A percentile compares a stretch with the other conserved stretches of the same genome.
Conservation (phyloP, 2,329 filamentous ascomycete genomes). For the Whalleya microplaca region DNA sequence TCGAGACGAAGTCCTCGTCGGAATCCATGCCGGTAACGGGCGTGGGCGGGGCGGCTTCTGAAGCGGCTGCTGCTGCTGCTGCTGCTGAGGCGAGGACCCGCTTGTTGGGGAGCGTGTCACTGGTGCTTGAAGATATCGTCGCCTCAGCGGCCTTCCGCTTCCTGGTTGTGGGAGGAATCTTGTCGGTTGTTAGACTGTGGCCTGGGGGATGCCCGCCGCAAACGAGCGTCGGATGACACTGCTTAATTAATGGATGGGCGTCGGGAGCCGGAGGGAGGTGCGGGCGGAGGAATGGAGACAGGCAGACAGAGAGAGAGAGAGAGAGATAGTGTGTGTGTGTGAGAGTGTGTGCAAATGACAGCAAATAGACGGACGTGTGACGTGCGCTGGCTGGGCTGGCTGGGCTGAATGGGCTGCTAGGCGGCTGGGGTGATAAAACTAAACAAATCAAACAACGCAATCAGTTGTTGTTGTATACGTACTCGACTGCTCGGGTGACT, state of each 20-base stretch:
- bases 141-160: constrained; percentile 70
- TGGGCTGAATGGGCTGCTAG: too few relatives aligned
- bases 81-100: constrained; percentile 56
- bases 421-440: too few relatives aligned
- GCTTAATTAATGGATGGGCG: too few relatives aligned
- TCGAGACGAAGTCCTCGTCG: constrained; percentile 91
- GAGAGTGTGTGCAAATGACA: too few relatives aligned
- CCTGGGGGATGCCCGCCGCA: constrained; percentile 27
- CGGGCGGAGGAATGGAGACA: too few relatives aligned
- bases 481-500: too few relatives aligned
- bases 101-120: constrained; percentile 53
- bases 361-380: too few relatives aligned
- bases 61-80: constrained; percentile 41
- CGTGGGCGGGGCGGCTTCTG: constrained; percentile 57
- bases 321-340: too few relatives aligned
- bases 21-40: constrained; percentile 82
- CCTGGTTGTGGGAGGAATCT: constrained; percentile 62
- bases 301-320: too few relatives aligned
- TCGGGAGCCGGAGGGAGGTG: not conserved
- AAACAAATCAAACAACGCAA: too few relatives aligned
- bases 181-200: constrained; percentile 41
- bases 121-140: constrained; percentile 54
- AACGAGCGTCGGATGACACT: constrained; percentile 24
- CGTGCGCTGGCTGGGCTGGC: too few relatives aligned
- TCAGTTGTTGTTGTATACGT: too few relatives aligned